Evolutionary conservation across 306 rosid genomes (phyloP).

Genomic region (Betula pendula): DNA sequence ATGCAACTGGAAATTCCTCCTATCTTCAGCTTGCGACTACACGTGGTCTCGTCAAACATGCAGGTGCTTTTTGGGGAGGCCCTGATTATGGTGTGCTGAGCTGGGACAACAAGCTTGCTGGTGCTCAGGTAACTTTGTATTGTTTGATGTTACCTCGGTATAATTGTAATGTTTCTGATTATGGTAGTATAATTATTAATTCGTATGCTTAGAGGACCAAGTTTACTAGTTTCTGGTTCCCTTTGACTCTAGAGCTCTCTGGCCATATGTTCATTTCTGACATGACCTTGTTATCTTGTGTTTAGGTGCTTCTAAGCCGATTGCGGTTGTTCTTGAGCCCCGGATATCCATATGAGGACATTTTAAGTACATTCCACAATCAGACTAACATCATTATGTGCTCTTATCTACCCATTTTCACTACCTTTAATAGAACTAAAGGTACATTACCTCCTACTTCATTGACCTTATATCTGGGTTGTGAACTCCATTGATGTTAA

Average conservation of each 20-base stretch:
- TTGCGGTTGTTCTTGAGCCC: slow-evolving; percentile 98
- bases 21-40: slow-evolving; percentile 86
- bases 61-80: slow-evolving; percentile 99
- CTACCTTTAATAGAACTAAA: slow-evolving; percentile 88
- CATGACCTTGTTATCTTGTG: slow-evolving; percentile 26
- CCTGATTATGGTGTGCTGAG: slow-evolving; percentile 89
- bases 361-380: slow-evolving; percentile 86
- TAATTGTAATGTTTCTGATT: not conserved
- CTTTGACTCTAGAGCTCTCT: not conserved
- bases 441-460: slow-evolving; percentile 44
- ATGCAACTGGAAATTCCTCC: slow-evolving; percentile 84
- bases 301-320: slow-evolving; percentile 92
- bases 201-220: not conserved
- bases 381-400: slow-evolving; percentile 96
- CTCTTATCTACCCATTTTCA: slow-evolving; percentile 86
- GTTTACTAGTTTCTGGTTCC: not conserved
- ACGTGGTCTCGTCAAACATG: slow-evolving; percentile 87
- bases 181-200: not conserved
- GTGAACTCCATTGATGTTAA: slow-evolving; percentile 2
- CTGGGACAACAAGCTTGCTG: slow-evolving; percentile 99
- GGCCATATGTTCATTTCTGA: not conserved
- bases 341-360: slow-evolving; percentile 98
- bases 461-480: not conserved
- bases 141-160: not conserved
- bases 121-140: slow-evolving; percentile 76